Conservation (phyloP, 441 rosid genomes). For the Corymbia calophylla region DNA sequence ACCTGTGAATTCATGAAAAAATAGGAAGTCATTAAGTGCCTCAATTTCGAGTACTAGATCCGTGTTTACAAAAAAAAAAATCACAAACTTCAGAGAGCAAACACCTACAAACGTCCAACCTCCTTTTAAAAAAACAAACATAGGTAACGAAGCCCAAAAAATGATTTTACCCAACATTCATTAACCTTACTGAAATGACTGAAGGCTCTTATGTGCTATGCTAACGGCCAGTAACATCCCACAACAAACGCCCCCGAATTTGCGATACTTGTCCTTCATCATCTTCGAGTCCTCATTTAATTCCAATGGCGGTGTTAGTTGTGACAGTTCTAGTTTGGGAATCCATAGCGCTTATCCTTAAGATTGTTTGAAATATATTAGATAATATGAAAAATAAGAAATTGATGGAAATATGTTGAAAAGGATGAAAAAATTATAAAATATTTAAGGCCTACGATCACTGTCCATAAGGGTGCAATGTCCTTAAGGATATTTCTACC, state of each 20-base stretch:
- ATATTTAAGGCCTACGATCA: not conserved
- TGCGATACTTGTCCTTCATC: not conserved
- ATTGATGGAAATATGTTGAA: not conserved
- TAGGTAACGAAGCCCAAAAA: not conserved
- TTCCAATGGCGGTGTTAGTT: not conserved
- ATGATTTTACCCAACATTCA: too few species aligned
- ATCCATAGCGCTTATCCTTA: not conserved
- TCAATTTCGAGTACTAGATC: not conserved
- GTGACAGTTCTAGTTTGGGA: not conserved
- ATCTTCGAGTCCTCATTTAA: not conserved
- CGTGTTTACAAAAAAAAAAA: not conserved
- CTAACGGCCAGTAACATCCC: not conserved
- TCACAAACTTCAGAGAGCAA: not conserved
- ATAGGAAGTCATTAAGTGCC: not conserved
- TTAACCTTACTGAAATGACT: not conserved
- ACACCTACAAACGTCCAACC: not conserved
- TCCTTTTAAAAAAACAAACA: not conserved
- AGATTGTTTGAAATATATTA: not conserved
- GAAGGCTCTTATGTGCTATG: too few species aligned
- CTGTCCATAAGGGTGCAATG: too few species aligned
- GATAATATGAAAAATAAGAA: not conserved
- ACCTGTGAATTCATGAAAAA: not conserved
- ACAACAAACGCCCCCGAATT: not conserved
- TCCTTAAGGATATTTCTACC: too few species aligned
- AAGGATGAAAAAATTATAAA: not conserved